Conservation (phyloP, 2,329 filamentous ascomycete genomes). For the Byssoonygena ceratinophila region DNA sequence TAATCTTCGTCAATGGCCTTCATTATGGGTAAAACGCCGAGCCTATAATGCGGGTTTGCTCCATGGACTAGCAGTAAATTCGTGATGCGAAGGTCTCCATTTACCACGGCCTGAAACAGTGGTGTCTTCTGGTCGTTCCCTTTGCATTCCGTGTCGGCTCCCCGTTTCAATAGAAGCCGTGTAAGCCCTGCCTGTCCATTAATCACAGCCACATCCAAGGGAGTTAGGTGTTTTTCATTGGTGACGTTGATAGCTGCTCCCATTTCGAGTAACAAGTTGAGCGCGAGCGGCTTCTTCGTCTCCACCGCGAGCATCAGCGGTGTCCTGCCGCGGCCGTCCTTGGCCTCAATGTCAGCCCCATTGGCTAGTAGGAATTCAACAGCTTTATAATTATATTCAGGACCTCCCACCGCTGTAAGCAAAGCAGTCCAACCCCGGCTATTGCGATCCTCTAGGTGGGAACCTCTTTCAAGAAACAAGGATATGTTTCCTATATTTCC, state of each 20-base stretch:
- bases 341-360: conserved; percentile 24
- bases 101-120: not conserved
- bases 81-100: not conserved
- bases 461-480: not conserved
- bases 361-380: conserved; percentile 10
- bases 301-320: conserved; percentile 1
- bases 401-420: not conserved
- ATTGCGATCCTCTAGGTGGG: not conserved
- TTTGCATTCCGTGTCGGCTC: not conserved
- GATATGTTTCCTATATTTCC: not conserved
- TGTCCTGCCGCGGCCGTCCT: conserved; percentile 12
- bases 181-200: not conserved
- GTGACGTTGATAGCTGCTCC: not conserved
- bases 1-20: not conserved
- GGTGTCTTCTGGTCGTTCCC: not conserved
- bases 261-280: not conserved
- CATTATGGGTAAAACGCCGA: not conserved
- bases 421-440: not conserved
- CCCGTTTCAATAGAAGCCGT: not conserved
- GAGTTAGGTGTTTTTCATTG: not conserved
- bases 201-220: not conserved
- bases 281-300: not conserved
- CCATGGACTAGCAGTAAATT: conserved; percentile 18
- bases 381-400: not conserved
- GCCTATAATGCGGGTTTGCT: conserved; percentile 23